These are phyloP conservation scores for Hondaea fermentalgiana DNA, from an alignment of 108 stramenopile genomes.

Conservation along the genomic window DNA sequence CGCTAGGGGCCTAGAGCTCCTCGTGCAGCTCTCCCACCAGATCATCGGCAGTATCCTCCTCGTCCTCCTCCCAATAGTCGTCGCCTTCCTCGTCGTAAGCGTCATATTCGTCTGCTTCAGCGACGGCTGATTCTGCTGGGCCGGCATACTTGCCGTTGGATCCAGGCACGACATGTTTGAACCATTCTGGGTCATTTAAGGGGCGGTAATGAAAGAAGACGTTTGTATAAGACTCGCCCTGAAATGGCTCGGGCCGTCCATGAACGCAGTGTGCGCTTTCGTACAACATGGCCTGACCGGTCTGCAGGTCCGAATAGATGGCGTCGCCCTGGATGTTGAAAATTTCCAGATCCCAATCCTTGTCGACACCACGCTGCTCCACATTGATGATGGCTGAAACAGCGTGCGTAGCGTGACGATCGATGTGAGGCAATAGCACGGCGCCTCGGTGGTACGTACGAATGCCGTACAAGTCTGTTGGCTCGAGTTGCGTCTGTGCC, in stretches of 20 bases:
- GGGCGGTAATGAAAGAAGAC: conserved; percentile 84
- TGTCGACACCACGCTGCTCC: conserved; percentile 64
- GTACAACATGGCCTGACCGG: conserved; percentile 71
- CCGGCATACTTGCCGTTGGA: neutral
- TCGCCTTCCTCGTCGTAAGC: conserved; percentile 25
- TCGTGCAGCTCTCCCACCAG: neutral
- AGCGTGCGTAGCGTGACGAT: conserved; percentile 72
- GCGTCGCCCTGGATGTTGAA: conserved; percentile 58
- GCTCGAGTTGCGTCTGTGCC: conserved; percentile 58
- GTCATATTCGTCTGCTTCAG: conserved; percentile 5
- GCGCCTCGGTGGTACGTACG: conserved; percentile 74
- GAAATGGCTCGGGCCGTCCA: conserved; percentile 63
- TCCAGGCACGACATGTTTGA: neutral
- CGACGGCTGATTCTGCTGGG: neutral
- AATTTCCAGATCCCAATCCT: conserved; percentile 71
- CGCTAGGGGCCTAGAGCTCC: neutral
- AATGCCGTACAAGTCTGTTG: conserved; percentile 81
- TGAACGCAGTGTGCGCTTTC: conserved; percentile 77
- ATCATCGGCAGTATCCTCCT: conserved; percentile 19
- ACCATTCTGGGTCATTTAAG: neutral
- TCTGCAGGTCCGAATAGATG: conserved; percentile 64
- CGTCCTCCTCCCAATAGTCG: conserved; percentile 32
- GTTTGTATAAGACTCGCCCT: conserved; percentile 60
- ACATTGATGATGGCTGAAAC: conserved; percentile 78
- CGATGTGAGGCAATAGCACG: conserved; percentile 72